Evolutionary conservation across 495 filamentous ascomycete species (phyloP), one percentile per base, ranked within the genome.

Genomic region (Thozetella sp.): DNA sequence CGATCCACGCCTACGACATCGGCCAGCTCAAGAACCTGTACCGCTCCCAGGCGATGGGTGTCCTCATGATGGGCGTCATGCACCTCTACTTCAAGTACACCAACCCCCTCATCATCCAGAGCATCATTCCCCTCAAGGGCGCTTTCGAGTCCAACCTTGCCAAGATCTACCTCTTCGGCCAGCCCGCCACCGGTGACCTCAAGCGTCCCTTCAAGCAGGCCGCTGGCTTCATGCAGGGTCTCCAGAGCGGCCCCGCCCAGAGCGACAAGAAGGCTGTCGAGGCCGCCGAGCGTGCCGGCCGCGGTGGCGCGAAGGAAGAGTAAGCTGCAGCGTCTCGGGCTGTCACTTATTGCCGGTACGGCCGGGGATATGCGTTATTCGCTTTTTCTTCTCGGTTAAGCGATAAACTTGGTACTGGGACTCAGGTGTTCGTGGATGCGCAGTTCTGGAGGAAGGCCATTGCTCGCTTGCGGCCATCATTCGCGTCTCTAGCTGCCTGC

Each of bases 51-150:
- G 77, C 96, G 63, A 97, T 96, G 90, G 95, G 95, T 53, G 82
- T 99, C 53, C 92, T 85, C 67, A 98, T 99, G 95, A 98, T 98
- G 95, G 86, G 76, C 61, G 88, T 97, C 70, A 98, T 99, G 95
- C 95, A 97, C 80, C 61, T 97, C 64, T 98, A 98, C 87, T 88
- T 99, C 81, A 91, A 97, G 77, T 98, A 97, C 89, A 97, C 93
- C 80, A 99, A 97, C 87, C 95, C 95, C 30, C 90, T 99, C 37
- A 79, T 98, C 70, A 96, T 99, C 83, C 95, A 99, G 86, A 93
- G 89, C 70, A 96, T 99, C 83, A 94, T 99, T 72, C 95, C 95
- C 26, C 83, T 98, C 71, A 99, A 99, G 88, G 83, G 90, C 67
- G 95, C 92, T 12, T 83, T 98, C 77, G 95, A 99, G 81, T 80